phyloP scores from a whole-genome alignment of 2,329 filamentous ascomycete species.

The Apiospora hydei region DNA sequence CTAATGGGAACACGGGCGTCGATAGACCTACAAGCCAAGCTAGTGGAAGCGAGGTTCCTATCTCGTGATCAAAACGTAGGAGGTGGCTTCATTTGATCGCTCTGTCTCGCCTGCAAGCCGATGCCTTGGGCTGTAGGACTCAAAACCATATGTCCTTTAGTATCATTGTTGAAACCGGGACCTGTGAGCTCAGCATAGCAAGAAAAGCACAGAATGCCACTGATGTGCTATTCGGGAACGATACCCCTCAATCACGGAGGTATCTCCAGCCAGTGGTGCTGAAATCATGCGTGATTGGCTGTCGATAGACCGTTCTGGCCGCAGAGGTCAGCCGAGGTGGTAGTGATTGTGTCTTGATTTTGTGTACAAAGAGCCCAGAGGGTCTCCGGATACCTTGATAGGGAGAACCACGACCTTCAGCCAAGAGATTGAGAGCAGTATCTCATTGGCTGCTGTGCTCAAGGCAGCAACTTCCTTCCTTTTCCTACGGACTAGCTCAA shows the following conservation, averaged over 20 bases:
- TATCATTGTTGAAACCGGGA: not conserved
- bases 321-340: constrained; percentile 8
- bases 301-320: constrained; percentile 3
- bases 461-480: not conserved
- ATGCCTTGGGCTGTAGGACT: not conserved
- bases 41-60: not conserved
- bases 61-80: not conserved
- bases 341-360: not conserved
- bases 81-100: not conserved
- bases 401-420: not conserved
- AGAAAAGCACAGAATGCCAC: not conserved
- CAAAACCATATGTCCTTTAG: not conserved
- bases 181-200: not conserved
- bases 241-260: not conserved
- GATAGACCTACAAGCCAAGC: not conserved
- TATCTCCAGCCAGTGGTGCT: constrained; percentile 4
- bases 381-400: not conserved
- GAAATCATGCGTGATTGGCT: constrained; percentile 6
- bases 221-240: not conserved
- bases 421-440: not conserved
- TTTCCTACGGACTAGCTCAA: constrained; percentile 9
- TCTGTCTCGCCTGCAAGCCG: not conserved
- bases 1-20: not conserved
- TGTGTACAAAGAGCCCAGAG: not conserved
- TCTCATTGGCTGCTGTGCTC: not conserved